phyloP scores from a whole-genome alignment of 2,329 filamentous ascomycete genomes.

The Emmonsiellopsis sp. region DNA sequence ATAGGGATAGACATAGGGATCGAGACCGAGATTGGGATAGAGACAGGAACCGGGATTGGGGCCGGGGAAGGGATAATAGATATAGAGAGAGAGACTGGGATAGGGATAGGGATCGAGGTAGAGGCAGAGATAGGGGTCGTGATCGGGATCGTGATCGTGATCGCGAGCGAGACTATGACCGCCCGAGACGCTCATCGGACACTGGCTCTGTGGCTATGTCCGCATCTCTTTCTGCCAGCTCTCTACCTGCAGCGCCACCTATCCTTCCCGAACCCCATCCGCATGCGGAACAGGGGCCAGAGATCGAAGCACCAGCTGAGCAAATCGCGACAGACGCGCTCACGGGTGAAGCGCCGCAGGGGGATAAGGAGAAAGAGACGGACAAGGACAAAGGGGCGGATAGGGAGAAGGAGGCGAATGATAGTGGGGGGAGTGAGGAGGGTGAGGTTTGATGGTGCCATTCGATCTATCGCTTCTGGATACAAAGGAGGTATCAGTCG shows the following conservation, averaged over 20 bases:
- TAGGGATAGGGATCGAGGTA: conserved; percentile 1
- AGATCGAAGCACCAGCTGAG: background rate
- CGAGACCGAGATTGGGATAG: background rate
- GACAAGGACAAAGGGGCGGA: conserved; percentile 10
- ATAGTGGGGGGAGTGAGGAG: conserved; percentile 34
- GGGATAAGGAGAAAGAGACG: conserved; percentile 4
- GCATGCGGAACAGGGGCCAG: background rate
- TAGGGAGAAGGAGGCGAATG: conserved; percentile 15
- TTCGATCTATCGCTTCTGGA: too few species aligned
- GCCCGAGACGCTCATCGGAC: conserved; percentile 2
- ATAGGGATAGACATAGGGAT: background rate
- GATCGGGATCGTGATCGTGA: conserved; percentile 11
- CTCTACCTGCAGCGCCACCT: background rate
- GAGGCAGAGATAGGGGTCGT: conserved; percentile 1
- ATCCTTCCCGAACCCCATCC: background rate
- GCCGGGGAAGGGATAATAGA: background rate
- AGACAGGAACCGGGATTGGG: background rate
- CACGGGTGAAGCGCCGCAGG: background rate
- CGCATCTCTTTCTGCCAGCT: background rate
- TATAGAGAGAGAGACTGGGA: conserved; percentile 9
- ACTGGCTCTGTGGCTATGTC: conserved; percentile 3
- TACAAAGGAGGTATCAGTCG: too few species aligned
- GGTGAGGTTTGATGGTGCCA: conserved; percentile 26
- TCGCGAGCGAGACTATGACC: conserved; percentile 4
- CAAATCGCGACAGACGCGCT: background rate